Conservation (phyloP, 192 early-diverging fungal species). For the Gigaspora rosea region DNA sequence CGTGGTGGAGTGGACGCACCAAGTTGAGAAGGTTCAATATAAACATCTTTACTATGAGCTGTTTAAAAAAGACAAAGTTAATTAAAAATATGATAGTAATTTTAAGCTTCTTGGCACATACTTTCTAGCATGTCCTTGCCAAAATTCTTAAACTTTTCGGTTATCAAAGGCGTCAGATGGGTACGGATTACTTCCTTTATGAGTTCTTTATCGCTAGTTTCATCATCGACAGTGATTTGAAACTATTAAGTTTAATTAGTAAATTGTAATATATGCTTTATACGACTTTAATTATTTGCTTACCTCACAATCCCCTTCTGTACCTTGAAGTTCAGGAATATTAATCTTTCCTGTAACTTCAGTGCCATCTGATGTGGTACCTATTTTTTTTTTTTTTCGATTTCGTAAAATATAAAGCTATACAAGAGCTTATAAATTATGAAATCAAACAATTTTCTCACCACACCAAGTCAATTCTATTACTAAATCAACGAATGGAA, state of each 20-base stretch:
- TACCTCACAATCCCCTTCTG: slow-evolving; percentile 78
- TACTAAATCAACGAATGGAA: slow-evolving; percentile 89
- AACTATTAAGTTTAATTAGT: slow-evolving; percentile 44
- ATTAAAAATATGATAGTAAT: neutral
- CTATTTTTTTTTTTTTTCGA: slow-evolving; percentile 33
- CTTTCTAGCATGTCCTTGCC: slow-evolving; percentile 70
- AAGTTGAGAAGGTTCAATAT: slow-evolving; percentile 62
- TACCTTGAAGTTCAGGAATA: slow-evolving; percentile 90
- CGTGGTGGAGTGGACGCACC: slow-evolving; percentile 40
- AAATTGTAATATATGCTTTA: neutral
- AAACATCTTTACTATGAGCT: slow-evolving; percentile 81
- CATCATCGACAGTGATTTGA: slow-evolving; percentile 64
- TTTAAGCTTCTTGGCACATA: slow-evolving; percentile 31
- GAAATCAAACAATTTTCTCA: slow-evolving; percentile 29
- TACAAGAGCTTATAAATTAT: neutral
- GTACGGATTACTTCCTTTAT: slow-evolving; percentile 74
- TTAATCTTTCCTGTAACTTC: slow-evolving; percentile 72
- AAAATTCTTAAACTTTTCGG: slow-evolving; percentile 63
- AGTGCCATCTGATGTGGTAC: slow-evolving; percentile 57
- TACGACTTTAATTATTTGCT: slow-evolving; percentile 6
- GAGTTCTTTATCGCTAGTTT: slow-evolving; percentile 50
- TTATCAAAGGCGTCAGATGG: slow-evolving; percentile 62
- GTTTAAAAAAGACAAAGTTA: neutral
- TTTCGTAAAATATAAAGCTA: neutral
- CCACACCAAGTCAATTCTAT: slow-evolving; percentile 77